Conservation (phyloP, 192 early-diverging fungal genomes). For the Backusella tuberculispora region DNA sequence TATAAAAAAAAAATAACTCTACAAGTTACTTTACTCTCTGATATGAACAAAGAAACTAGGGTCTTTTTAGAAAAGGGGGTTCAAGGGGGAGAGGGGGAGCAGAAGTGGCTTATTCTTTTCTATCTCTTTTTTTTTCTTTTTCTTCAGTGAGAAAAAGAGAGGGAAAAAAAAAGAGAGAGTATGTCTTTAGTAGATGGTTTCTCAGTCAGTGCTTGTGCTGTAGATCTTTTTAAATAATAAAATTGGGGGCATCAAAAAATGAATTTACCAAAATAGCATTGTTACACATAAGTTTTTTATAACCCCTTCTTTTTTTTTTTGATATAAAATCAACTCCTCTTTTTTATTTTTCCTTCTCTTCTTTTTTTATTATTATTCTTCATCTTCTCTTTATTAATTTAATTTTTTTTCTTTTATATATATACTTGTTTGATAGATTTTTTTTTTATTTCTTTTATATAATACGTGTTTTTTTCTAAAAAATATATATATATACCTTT, state of each 20-base stretch:
- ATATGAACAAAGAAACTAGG: no score
- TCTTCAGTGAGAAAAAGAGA: not conserved
- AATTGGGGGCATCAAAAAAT: not conserved
- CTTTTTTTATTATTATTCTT: not conserved
- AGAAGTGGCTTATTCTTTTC: no score
- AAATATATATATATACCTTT: not conserved
- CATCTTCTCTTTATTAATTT: slow-evolving; percentile 13
- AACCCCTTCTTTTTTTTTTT: slow-evolving; percentile 13
- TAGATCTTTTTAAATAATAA: not conserved
- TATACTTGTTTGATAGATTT: slow-evolving; percentile 25
- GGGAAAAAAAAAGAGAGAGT: not conserved
- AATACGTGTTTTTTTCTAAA: slow-evolving; percentile 9
- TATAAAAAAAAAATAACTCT: no score
- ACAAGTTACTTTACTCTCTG: no score
- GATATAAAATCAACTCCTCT: slow-evolving; percentile 17
- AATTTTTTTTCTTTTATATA: slow-evolving; percentile 20
- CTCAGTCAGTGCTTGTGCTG: not conserved
- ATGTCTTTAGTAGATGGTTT: not conserved
- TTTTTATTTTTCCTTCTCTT: not conserved
- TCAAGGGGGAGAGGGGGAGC: no score
- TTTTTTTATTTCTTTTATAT: not conserved
- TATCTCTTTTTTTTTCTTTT: no score
- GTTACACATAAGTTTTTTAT: not conserved
- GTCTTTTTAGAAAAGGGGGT: no score
- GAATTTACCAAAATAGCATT: not conserved